Base-by-base conservation (phyloP, 1,139 yeast genomes). In the Lodderomyces orthopsilosis region DNA sequence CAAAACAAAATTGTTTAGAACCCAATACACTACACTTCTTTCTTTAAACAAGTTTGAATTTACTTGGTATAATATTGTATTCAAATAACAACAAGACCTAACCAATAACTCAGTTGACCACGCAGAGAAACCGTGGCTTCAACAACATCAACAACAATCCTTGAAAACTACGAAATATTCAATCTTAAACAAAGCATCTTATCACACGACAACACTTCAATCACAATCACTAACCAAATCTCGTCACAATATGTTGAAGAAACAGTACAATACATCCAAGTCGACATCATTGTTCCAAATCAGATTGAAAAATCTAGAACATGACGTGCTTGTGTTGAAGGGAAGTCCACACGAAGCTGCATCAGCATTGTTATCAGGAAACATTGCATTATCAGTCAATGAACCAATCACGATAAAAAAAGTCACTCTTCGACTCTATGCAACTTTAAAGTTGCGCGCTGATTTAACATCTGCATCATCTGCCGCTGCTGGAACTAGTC, bases 341-440 rank as follows among this genome's bases (percentile, higher is more conserved):
- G 98, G 98, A 1, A 56, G 80, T 2, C 79, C 85, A 2, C 75
- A 77, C 38, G 93, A 84, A 44, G 96, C 98, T 0, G 76, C 89
- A 0, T 84, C 96, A 1, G 87, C 81, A 1, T 65, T 85, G 12
- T 62, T 93, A 30, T 68, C 84, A 1, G 98, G 98, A 5, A 80
- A 80, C 19, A 81, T 93, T 19, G 93, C 86, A 1, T 65, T 93
- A 26, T 78, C 94, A 0, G 81, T 88, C 1, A 70, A 76, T 24
- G 98, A 93, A 52, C 89, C 96, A 1, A 67, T 89, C 47, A 68
- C 81, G 7, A 74, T 93, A 41, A 83, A 79, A 56, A 78, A 76
- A 53, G 62, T 93, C 47, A 63, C 79, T 6, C 65, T 93, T 44
- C 73, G 82, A 48, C 63, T 93, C 24, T 77, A 79, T 48, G 86